Evolutionary conservation across 306 rosid genomes (phyloP).

Genomic region (Crotalaria pallida): DNA sequence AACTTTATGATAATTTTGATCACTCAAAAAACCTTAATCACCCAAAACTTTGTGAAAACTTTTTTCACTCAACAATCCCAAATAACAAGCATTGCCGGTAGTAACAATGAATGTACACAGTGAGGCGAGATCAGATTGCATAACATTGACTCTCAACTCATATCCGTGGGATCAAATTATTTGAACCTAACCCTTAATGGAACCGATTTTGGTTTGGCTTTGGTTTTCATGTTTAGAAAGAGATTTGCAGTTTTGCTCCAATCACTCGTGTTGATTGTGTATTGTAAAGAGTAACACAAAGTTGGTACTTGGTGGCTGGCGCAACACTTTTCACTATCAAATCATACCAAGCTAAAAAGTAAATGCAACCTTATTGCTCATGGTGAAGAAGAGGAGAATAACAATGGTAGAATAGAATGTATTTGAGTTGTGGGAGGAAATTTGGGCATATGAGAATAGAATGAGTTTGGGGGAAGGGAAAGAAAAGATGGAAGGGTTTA

Average conservation of each 20-base stretch:
- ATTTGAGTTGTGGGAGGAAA: too few species aligned
- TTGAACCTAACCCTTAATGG: conserved; percentile 37
- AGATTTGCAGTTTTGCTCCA: conserved; percentile 33
- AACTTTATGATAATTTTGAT: too few species aligned
- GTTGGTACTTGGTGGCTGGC: conserved; percentile 46
- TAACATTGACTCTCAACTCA: conserved; percentile 25
- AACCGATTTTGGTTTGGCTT: conserved; percentile 29
- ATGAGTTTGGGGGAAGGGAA: too few species aligned
- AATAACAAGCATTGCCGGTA: too few species aligned
- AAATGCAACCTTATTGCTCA: too few species aligned
- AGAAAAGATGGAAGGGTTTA: too few species aligned
- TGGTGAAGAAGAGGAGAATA: too few species aligned
- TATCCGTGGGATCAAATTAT: conserved; percentile 30
- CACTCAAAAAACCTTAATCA: too few species aligned
- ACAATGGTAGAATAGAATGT: too few species aligned
- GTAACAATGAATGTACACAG: conserved; percentile 15
- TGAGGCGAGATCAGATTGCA: conserved; percentile 29
- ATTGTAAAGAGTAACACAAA: conserved; percentile 41
- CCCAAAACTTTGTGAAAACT: too few species aligned
- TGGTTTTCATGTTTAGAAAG: conserved; percentile 37
- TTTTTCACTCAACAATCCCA: too few species aligned
- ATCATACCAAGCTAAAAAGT: neutral
- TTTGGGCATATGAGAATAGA: too few species aligned
- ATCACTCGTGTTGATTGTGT: conserved; percentile 34
- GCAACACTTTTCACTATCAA: conserved; percentile 34